Evolutionary conservation across 2,329 filamentous ascomycete genomes (phyloP).

Genomic region (Rosellinia necatrix): DNA sequence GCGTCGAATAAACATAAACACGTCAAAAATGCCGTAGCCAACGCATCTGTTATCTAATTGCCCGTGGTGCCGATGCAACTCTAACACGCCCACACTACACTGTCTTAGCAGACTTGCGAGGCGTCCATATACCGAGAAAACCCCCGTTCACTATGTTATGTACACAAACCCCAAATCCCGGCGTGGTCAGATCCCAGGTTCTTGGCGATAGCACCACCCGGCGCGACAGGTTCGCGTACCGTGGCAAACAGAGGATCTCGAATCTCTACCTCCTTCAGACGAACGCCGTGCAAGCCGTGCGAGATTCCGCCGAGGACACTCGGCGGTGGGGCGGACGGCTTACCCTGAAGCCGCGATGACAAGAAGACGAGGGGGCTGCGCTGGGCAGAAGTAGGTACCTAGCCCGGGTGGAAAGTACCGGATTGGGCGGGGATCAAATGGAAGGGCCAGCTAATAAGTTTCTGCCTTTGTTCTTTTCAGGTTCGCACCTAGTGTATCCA

Average conservation of each 20-base stretch:
- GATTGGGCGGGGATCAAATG: conserved; percentile 22
- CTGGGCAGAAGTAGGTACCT: conserved; percentile 1
- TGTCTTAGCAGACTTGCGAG: conserved; percentile 12
- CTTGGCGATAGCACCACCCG: conserved; percentile 10
- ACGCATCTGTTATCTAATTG: conserved; percentile 31
- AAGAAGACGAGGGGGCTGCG: conserved; percentile 5
- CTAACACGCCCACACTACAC: conserved; percentile 28
- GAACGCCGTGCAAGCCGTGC: conserved; percentile 18
- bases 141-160: conserved; percentile 3
- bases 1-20: conserved; percentile 21
- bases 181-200: conserved; percentile 4
- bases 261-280: conserved; percentile 12
- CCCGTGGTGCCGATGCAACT: conserved; percentile 31
- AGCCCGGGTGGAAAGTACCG: conserved; percentile 1
- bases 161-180: conserved; percentile 15
- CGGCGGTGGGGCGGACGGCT: conserved; percentile 22
- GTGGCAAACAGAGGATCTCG: conserved; percentile 15
- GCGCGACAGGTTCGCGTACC: conserved; percentile 13
- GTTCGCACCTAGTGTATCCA: conserved; percentile 18
- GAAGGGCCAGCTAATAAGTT: conserved; percentile 16
- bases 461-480: conserved; percentile 13
- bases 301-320: neutral
- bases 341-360: conserved; percentile 16
- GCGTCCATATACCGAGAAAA: conserved; percentile 21
- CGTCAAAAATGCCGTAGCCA: conserved; percentile 30